phyloP scores from a whole-genome alignment of 2,329 filamentous ascomycete species.

The Penicillium sp. region DNA sequence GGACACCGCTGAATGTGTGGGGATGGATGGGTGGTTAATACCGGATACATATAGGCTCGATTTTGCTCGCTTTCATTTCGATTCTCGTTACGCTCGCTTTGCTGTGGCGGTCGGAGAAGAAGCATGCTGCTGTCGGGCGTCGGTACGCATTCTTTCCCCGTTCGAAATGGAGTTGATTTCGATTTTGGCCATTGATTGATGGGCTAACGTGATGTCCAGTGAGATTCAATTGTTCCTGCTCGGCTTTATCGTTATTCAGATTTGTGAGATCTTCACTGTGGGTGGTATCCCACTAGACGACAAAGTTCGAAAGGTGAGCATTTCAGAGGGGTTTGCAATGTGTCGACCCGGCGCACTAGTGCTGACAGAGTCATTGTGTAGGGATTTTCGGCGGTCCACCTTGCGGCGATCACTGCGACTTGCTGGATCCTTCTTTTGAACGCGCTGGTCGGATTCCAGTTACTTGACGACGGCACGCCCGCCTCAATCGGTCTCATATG shows the following conservation, averaged over 20 bases:
- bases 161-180: background rate
- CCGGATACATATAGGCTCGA: conserved; percentile 73
- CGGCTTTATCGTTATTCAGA: conserved; percentile 82
- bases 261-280: conserved; percentile 96
- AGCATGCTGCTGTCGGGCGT: conserved; percentile 90
- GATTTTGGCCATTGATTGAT: background rate
- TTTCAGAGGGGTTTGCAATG: background rate
- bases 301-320: conserved; percentile 69
- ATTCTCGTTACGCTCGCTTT: conserved; percentile 71
- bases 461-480: conserved; percentile 90
- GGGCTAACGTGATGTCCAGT: conserved; percentile 50
- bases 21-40: conserved; percentile 18
- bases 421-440: conserved; percentile 92
- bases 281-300: conserved; percentile 80
- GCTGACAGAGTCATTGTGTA: conserved; percentile 44
- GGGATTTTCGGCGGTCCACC: conserved; percentile 88
- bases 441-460: conserved; percentile 87
- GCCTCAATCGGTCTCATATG: conserved; percentile 78
- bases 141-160: conserved; percentile 61
- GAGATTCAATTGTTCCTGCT: conserved; percentile 96
- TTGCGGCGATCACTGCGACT: conserved; percentile 86
- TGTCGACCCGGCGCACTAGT: background rate
- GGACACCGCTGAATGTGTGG: no score
- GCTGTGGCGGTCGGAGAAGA: conserved; percentile 79
- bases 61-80: conserved; percentile 77